These are phyloP conservation scores for Gracilaria vermiculophylla DNA, from an alignment of 23 red algal genomes.

Conservation along the genomic window DNA sequence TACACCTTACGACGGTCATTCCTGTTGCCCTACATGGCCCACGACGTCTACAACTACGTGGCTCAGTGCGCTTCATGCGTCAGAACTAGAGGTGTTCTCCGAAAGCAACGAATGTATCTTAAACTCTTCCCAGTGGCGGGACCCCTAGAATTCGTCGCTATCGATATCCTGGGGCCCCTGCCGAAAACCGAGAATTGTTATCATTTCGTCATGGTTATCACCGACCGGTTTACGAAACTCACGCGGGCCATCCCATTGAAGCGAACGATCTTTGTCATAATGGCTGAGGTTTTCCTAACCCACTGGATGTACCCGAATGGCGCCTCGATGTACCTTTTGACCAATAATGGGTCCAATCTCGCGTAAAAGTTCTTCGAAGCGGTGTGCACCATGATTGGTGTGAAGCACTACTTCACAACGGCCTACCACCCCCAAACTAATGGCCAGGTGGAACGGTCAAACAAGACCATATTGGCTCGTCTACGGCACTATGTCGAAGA, in stretches of 20 bases:
- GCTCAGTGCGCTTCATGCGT: not conserved
- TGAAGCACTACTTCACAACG: slow-evolving; percentile 16
- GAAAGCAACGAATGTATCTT: slow-evolving; percentile 15
- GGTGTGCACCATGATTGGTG: not conserved
- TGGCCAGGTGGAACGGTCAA: slow-evolving; percentile 28
- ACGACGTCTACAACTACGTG: slow-evolving; percentile 8
- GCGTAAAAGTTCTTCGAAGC: slow-evolving; percentile 32
- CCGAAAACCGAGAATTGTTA: not conserved
- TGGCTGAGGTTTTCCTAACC: not conserved
- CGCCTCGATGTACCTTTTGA: not conserved
- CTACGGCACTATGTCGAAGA: slow-evolving; percentile 24
- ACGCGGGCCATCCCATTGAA: slow-evolving; percentile 18
- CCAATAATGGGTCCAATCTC: slow-evolving; percentile 18
- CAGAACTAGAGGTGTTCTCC: not conserved
- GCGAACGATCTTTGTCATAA: not conserved
- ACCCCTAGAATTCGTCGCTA: too few species aligned
- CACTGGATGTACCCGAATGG: slow-evolving; percentile 12
- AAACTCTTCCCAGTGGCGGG: slow-evolving; percentile 5
- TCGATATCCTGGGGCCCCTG: slow-evolving; percentile 31
- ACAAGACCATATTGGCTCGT: not conserved
- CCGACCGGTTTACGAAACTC: slow-evolving; percentile 29
- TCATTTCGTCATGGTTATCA: slow-evolving; percentile 34
- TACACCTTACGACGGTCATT: not conserved
- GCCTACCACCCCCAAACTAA: slow-evolving; percentile 25
- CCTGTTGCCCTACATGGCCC: slow-evolving; percentile 21